Base-by-base conservation (phyloP, 108 stramenopile species). In the Nitzschia sp. region DNA sequence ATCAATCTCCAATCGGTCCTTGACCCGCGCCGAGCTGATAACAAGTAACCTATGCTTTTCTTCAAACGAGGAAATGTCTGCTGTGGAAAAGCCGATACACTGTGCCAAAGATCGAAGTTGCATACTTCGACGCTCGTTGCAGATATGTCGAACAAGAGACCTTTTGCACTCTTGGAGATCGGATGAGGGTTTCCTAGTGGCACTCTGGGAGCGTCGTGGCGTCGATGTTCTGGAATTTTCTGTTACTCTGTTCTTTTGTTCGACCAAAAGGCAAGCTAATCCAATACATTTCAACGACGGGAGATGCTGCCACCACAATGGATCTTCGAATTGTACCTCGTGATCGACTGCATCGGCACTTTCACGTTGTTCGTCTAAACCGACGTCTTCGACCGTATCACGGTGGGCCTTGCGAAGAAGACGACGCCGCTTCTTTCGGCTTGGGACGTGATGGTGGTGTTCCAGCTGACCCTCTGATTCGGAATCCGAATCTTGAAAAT, bases 291-390 rank as follows among this genome's bases (percentile, higher is more conserved):
- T 96, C 46, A 96, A 71, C 11, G 85, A 82, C 8, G 93, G 92
- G 13, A 96, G 63, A 67, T 80, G 82, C 47, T 91, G 79, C 92
- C 92, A 95, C 93, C 93, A 96, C 8, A 68, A 41, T 0, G 96
- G 93, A 60, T 96, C 93, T 69, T 96, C 96, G 53, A 96, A 96
- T 68, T 91, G 87, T 67, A 95, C 89, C 55, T 95, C 88, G 35
- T 69, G 62, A 25, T 69, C 68, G 28, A 53, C 34, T 1, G 32
- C 26, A 58, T 53, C 27, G 41, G 65, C 64, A 21, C 33, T 45
- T n/a, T 25, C n/a, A 21, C 21, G 15, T 22, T 41, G 50, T 36
- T 45, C 38, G 15, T 45, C 58, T 3, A 52, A 57, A 32, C 58
- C 68, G 28, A 45, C 41, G 19, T 32, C 53, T 33, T 69, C 27